phyloP scores from a whole-genome alignment of 257 asterid genomes.

The Cinchona pubescens region DNA sequence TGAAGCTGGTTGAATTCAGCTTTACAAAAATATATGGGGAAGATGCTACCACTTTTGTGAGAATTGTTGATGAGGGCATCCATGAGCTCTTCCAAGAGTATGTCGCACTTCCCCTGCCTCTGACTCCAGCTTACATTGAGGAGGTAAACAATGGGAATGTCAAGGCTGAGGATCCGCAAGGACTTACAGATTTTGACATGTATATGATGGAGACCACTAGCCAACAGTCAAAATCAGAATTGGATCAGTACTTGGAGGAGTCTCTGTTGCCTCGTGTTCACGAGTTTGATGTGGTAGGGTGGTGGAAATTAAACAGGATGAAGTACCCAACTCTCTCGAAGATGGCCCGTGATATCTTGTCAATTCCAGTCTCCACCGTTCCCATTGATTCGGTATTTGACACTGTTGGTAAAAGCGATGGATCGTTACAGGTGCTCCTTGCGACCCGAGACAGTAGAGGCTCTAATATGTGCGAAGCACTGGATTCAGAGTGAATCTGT shows the following conservation, averaged over 20 bases:
- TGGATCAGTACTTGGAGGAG: slow-evolving; percentile 95
- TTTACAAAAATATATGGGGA: slow-evolving; percentile 79
- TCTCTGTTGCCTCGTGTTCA: slow-evolving; percentile 81
- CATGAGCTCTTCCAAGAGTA: slow-evolving; percentile 86
- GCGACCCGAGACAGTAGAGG: slow-evolving; percentile 88
- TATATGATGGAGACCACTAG: slow-evolving; percentile 76
- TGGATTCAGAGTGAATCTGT: slow-evolving; percentile 64
- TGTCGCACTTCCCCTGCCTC: slow-evolving; percentile 56
- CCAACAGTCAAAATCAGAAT: slow-evolving; percentile 67
- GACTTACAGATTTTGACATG: slow-evolving; percentile 75
- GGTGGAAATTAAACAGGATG: slow-evolving; percentile 84
- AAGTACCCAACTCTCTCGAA: slow-evolving; percentile 90
- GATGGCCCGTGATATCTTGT: slow-evolving; percentile 91
- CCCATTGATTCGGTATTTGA: slow-evolving; percentile 58
- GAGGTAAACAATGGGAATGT: slow-evolving; percentile 44
- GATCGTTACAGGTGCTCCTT: slow-evolving; percentile 74
- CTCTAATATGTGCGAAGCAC: slow-evolving; percentile 82
- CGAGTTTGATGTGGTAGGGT: slow-evolving; percentile 85
- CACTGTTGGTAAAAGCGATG: slow-evolving; percentile 75
- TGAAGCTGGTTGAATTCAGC: slow-evolving; percentile 88
- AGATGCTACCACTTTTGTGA: slow-evolving; percentile 56
- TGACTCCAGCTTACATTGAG: slow-evolving; percentile 53
- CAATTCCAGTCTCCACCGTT: slow-evolving; percentile 76
- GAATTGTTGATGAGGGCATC: slow-evolving; percentile 70
- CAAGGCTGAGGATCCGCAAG: slow-evolving; percentile 47